phyloP scores from a whole-genome alignment of 75 land plant genomes.

The Picea glauca region DNA sequence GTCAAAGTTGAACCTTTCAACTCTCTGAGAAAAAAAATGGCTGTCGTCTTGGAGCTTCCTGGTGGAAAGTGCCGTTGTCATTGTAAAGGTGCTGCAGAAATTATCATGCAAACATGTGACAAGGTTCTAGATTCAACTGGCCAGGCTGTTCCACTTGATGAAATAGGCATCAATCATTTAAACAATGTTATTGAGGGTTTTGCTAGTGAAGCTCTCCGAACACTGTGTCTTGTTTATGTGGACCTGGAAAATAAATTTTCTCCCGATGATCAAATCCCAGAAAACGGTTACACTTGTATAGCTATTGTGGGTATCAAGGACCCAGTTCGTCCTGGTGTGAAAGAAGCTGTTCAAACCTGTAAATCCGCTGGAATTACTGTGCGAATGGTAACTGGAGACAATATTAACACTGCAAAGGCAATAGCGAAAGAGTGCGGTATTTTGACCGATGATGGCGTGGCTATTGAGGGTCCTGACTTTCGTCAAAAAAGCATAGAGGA shows the following conservation, averaged over 20 bases:
- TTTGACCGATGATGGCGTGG: constrained; percentile 83
- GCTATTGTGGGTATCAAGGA: constrained; percentile 96
- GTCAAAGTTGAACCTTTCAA: constrained; percentile 89
- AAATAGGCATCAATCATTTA: constrained; percentile 39
- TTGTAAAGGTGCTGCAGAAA: constrained; percentile 91
- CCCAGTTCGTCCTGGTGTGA: constrained; percentile 96
- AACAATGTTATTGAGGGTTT: constrained; percentile 61
- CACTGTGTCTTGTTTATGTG: constrained; percentile 79
- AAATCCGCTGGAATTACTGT: constrained; percentile 88
- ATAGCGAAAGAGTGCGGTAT: constrained; percentile 99
- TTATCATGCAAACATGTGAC: constrained; percentile 71
- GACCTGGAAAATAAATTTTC: constrained; percentile 59
- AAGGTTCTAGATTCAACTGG: constrained; percentile 58
- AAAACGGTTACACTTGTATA: constrained; percentile 59
- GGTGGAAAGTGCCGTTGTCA: constrained; percentile 65
- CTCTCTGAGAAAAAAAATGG: constrained; percentile 84
- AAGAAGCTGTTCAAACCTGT: constrained; percentile 87
- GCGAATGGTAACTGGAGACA: constrained; percentile 99
- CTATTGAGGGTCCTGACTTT: constrained; percentile 90
- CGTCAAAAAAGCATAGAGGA: constrained; percentile 58
- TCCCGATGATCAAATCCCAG: constrained; percentile 40
- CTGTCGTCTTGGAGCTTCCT: constrained; percentile 57
- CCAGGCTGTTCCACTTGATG: constrained; percentile 63
- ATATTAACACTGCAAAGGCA: constrained; percentile 90
- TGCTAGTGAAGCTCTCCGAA: constrained; percentile 89